These are phyloP conservation scores for Hyaloraphidium curvatum DNA, from an alignment of 192 early-diverging fungal species.

Conservation along the genomic window DNA sequence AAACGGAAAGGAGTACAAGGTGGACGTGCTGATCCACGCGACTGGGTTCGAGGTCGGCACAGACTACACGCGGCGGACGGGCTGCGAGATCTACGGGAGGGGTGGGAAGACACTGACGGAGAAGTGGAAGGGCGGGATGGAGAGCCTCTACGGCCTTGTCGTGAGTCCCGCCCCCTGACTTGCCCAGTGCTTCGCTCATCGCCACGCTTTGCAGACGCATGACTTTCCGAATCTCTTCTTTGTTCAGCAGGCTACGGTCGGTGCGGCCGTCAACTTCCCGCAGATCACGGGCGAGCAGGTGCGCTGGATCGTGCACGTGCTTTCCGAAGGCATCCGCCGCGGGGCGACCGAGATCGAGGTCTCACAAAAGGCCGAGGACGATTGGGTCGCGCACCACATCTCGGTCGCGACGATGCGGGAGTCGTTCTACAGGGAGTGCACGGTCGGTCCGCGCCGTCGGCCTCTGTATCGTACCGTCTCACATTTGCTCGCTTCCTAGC, in stretches of 20 bases:
- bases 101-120: neutral
- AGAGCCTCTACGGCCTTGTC: neutral
- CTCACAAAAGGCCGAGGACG: neutral
- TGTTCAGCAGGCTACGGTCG: neutral
- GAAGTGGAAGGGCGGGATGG: neutral
- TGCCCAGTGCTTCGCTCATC: too few relatives aligned
- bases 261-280: neutral
- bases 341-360: neutral
- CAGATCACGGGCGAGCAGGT: neutral
- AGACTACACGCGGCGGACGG: neutral
- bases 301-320: neutral
- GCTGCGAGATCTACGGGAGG: neutral
- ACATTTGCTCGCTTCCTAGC: too few relatives aligned
- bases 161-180: too few relatives aligned
- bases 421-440: neutral
- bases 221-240: neutral
- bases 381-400: neutral
- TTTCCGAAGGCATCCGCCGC: neutral
- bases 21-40: neutral
- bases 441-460: too few relatives aligned
- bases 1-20: neutral
- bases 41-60: neutral
- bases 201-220: neutral
- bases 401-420: neutral
- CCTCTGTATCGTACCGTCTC: too few relatives aligned